Evolutionary conservation across 176 grass and related monocot genomes (phyloP).

Genomic region (Raddia distichophylla): DNA sequence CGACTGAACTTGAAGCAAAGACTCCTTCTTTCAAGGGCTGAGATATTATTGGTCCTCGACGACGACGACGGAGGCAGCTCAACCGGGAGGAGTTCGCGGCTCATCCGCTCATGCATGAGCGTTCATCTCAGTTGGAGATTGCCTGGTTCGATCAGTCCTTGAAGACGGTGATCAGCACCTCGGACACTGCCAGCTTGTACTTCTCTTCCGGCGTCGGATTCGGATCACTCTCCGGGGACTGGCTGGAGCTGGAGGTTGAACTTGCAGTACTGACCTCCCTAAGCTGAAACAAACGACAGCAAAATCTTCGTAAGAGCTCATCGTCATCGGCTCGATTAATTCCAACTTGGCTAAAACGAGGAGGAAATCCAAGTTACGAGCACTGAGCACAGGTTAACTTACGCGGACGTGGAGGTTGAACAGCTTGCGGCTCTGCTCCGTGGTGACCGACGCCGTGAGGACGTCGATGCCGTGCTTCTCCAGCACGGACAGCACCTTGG

Average conservation of each 20-base stretch:
- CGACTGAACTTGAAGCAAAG: neutral
- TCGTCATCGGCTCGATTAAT: too few relatives aligned
- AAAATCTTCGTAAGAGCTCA: neutral
- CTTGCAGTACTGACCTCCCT: constrained; percentile 19
- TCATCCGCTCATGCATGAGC: neutral
- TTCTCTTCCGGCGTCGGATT: constrained; percentile 42
- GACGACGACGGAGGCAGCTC: neutral
- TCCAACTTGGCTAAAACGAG: neutral
- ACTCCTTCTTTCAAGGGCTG: neutral
- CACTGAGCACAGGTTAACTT: constrained; percentile 24
- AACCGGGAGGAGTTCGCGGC: neutral
- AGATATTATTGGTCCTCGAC: neutral
- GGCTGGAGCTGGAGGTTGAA: neutral
- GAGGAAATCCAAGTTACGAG: neutral
- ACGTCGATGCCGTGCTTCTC: constrained; percentile 54
- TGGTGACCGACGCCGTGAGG: constrained; percentile 33
- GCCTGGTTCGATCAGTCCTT: too few relatives aligned
- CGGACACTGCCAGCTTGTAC: constrained; percentile 52
- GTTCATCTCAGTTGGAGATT: constrained; percentile 32
- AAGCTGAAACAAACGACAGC: neutral
- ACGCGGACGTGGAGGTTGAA: constrained; percentile 60
- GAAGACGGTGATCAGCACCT: constrained; percentile 26
- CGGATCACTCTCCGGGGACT: constrained; percentile 7
- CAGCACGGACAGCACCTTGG: constrained; percentile 33
- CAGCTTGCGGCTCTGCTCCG: constrained; percentile 15